Evolutionary conservation across 2,329 filamentous ascomycete species (phyloP), one percentile per base, ranked within the genome.

Genomic region (Fusarium metavorans): DNA sequence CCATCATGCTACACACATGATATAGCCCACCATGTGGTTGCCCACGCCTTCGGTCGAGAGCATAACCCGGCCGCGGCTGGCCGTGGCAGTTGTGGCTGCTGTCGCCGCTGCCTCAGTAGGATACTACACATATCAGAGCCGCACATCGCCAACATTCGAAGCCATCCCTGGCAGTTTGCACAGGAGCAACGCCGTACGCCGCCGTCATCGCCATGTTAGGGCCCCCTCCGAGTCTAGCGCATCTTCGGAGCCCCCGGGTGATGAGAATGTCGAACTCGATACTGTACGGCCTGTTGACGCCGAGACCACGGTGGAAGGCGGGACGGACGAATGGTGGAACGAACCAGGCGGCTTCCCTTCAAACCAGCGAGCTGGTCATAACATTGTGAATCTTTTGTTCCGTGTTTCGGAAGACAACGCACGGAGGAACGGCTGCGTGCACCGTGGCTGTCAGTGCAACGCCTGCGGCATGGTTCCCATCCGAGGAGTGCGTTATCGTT

Each of bases 401-500:
- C 91, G 95, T 68, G 97, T 98, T 56, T 97, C 95, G 0, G 95
- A 98, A 82, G 95, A 98, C 76, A 95, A 98, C 80, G 95, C 95
- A 1, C 91, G 92, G 66, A 89, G 94, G 61, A 96, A 97, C 80
- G 94, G 95, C 23, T 98, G 97, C 79, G 93, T 98, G 25, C 97
- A 99, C 82, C 90, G 96, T 14, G 96, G 97, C 14, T 97, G 97
- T 70, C 93, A 93, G 41, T 99, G 97, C 81, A 98, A 98, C 82
- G 91, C 91, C 59, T 99, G 97, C 78, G 94, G 94, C 65, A 91
- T 93, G 78, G 91, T 94, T 59, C 96, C 97, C 14, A 98, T 99
- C 71, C 92, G 94, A 62, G 97, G 97, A 18, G 93, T 98, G 70
- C 91, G 97, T 67, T 99, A 97, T 85, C 93, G 95, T 69, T 99